Base-by-base conservation (phyloP, 495 filamentous ascomycete species). In the Talaromyces stipitatus region DNA sequence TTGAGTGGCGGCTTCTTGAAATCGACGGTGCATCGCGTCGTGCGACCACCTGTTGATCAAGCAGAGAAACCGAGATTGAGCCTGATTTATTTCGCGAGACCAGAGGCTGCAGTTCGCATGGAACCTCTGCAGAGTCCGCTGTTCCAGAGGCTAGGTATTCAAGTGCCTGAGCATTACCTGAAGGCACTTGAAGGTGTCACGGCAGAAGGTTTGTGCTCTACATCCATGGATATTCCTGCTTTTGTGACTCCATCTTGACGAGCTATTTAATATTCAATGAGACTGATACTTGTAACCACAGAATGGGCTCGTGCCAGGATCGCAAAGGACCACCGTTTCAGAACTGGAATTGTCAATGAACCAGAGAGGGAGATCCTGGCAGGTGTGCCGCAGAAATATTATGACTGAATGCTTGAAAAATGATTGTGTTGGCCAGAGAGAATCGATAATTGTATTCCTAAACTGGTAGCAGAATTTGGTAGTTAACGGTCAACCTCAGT, bases 81-180 rank as follows among this genome's bases (percentile, higher is more conserved):
- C 6, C 59, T 78, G 3, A 58, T 81, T n/a, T 82, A 79, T 58
- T 77, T 82, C 57, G 69, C 73, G 20, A 58, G 79, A 16, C 64
- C 67, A 2, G 66, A 67, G 43, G 73, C 76, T 55, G 61, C 73
- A 32, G 69, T 77, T 1, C 57, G 72, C 6, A 69, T 80, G 51
- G 73, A 70, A 56, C 67, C 75, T 0, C 71, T 77, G 4, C 61
- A 60, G 7, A 74, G 71, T 30, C 79, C 79, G 28, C 50, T 82
- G 43, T 68, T 82, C 3, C 69, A 72, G 33, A 64, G 75, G 33
- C 65, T 80, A 1, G 78, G 79, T 2, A 58, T 77, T n/a, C 63
- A 76, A 24, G 62, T 61, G 0, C 70, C 73, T 4, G 56, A 71
- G 20, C 62, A 71, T 33, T 18, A 54, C 23, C 26, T 54, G 51